Conservation (phyloP, 148 eudicot species). For the Rhododendron ferrugineum region DNA sequence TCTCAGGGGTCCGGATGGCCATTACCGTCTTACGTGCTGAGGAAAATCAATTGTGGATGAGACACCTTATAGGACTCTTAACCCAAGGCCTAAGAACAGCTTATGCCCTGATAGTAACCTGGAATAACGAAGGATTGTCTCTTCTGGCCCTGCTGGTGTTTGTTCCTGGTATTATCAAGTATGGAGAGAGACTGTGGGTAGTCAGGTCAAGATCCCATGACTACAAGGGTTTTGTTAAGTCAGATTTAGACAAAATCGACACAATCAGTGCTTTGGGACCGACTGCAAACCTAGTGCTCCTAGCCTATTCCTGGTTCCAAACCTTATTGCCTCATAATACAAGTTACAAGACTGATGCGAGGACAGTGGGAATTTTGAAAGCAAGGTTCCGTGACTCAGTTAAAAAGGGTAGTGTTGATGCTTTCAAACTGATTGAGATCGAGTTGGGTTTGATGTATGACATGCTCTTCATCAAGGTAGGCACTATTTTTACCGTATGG, state of each 20-base stretch:
- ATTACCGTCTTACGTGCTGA: neutral
- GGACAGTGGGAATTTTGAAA: neutral
- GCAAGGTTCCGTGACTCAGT: neutral
- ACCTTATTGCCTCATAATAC: conserved; percentile 2
- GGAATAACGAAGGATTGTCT: neutral
- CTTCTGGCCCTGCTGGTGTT: neutral
- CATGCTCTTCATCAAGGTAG: neutral
- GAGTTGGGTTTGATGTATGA: neutral
- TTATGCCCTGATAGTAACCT: neutral
- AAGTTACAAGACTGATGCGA: no score
- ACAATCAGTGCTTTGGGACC: neutral
- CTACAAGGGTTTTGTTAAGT: neutral
- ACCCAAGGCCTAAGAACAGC: neutral
- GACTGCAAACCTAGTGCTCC: neutral
- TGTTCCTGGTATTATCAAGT: conserved; percentile 3
- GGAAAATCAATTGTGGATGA: neutral
- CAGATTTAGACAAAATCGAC: neutral
- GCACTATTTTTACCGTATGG: neutral
- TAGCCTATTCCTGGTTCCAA: neutral
- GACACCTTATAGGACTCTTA: neutral
- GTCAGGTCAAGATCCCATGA: neutral
- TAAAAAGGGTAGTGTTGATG: neutral
- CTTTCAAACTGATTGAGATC: neutral
- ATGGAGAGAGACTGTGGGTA: conserved; percentile 7
- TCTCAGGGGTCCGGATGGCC: conserved; percentile 3